These are phyloP conservation scores for Priceomyces melissophilus DNA, from an alignment of 805 yeast species.

Conservation along the genomic window DNA sequence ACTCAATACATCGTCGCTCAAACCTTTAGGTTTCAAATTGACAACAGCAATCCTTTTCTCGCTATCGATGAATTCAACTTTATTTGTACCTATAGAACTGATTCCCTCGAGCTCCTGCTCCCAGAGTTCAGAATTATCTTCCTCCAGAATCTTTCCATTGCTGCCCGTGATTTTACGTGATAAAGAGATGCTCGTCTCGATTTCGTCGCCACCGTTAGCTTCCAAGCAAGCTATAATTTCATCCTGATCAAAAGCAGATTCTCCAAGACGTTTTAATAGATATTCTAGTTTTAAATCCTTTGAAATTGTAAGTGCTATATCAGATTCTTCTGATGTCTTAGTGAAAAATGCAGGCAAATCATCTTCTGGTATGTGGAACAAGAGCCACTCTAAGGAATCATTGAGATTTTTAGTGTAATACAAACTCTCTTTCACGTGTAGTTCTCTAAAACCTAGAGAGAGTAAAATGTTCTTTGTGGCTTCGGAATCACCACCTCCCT, in stretches of 20 bases:
- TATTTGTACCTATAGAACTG: conserved; percentile 45
- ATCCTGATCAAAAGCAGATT: conserved; percentile 69
- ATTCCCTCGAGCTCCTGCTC: conserved; percentile 70
- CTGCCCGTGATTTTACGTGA: conserved; percentile 33
- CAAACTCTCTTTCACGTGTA: conserved; percentile 72
- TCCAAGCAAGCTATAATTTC: conserved; percentile 53
- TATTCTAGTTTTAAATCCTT: conserved; percentile 55
- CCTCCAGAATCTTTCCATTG: conserved; percentile 9
- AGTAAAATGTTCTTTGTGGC: not conserved
- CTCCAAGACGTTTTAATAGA: conserved; percentile 52
- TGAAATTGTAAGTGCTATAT: conserved; percentile 55
- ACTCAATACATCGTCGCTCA: conserved; percentile 16
- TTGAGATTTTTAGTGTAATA: conserved; percentile 49
- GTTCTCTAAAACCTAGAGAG: conserved; percentile 60
- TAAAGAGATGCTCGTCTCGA: conserved; percentile 47
- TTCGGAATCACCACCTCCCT: conserved; percentile 5
- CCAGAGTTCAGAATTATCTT: conserved; percentile 55
- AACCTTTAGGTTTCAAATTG: conserved; percentile 15
- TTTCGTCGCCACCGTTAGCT: conserved; percentile 41
- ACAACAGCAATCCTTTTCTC: conserved; percentile 26
- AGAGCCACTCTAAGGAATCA: conserved; percentile 67
- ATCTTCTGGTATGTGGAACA: conserved; percentile 91
- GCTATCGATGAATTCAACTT: conserved; percentile 18
- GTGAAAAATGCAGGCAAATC: conserved; percentile 73
- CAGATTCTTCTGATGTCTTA: conserved; percentile 55